Evolutionary conservation across 176 grass and related monocot species (phyloP).

Genomic region (Eleusine indica): DNA sequence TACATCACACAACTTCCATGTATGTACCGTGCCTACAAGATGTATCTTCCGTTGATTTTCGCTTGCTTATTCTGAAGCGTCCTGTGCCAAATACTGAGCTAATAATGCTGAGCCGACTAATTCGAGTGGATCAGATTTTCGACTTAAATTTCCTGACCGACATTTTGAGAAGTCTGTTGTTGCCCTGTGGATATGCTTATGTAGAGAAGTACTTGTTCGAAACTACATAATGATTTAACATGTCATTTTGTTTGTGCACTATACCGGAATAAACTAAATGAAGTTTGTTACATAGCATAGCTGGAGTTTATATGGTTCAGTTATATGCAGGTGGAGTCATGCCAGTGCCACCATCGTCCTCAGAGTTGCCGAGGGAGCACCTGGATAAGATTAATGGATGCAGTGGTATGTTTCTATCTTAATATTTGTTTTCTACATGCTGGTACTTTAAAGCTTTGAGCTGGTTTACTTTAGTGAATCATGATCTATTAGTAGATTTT

Average conservation of each 20-base stretch:
- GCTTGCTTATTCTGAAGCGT: not conserved
- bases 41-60: not conserved
- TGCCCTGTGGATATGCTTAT: not conserved
- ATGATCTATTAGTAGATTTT: not conserved
- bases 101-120: not conserved
- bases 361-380: not conserved
- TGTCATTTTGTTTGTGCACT: not conserved
- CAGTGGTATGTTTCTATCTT: conserved; percentile 39
- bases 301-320: conserved; percentile 6
- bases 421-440: not conserved
- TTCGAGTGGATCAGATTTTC: not conserved
- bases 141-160: not conserved
- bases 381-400: conserved; percentile 5
- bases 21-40: conserved; percentile 8
- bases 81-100: not conserved
- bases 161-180: not conserved
- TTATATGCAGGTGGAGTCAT: conserved; percentile 48
- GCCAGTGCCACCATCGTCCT: conserved; percentile 8
- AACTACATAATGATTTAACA: not conserved
- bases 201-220: not conserved
- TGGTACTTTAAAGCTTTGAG: not conserved
- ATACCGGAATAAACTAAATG: not conserved
- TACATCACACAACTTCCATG: conserved; percentile 81
- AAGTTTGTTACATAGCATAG: not conserved
- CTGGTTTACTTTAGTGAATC: not conserved